Percentiles rank a stretch among this genome's conserved stretches.
These are phyloP conservation scores for Colletotrichum sublineola DNA, from an alignment of 2,329 filamentous ascomycete species.

Conservation along the genomic window DNA sequence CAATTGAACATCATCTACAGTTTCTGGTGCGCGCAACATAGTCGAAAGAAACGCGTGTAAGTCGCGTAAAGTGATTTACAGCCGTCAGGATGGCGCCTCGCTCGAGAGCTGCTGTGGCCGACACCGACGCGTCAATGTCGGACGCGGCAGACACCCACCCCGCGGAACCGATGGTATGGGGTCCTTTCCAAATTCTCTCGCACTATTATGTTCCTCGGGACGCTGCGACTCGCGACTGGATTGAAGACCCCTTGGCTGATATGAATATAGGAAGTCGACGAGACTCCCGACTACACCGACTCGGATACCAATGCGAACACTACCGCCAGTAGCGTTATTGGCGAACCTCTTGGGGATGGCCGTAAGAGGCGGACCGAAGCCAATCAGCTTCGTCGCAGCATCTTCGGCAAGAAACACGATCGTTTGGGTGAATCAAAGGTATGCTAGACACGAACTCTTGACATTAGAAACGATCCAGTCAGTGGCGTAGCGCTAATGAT, in stretches of 20 bases:
- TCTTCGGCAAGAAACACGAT: conserved; percentile 96
- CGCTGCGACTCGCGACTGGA: conserved; percentile 4
- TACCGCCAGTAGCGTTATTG: conserved; percentile 86
- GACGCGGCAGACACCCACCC: conserved; percentile 66
- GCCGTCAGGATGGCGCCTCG: conserved; percentile 66
- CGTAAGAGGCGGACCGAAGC: conserved; percentile 89
- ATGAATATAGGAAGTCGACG: conserved; percentile 67
- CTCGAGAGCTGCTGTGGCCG: conserved; percentile 65
- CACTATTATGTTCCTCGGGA: background rate
- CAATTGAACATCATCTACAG: conserved; percentile 34
- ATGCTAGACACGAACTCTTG: conserved; percentile 44
- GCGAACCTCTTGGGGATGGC: conserved; percentile 80
- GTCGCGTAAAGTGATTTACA: conserved; percentile 67
- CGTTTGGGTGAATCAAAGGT: conserved; percentile 93
- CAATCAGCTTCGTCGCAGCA: conserved; percentile 89
- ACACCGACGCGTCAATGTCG: conserved; percentile 74
- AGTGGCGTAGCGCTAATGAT: background rate
- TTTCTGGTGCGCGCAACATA: conserved; percentile 17
- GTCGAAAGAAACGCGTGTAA: conserved; percentile 61
- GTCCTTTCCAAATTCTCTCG: background rate
- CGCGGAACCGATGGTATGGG: conserved; percentile 64
- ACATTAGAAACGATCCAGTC: background rate
- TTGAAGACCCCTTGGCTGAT: conserved; percentile 24
- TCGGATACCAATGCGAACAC: conserved; percentile 77
- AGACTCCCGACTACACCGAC: conserved; percentile 76